Evolutionary conservation across 2,329 filamentous ascomycete species (phyloP).

Genomic region (Aspergillus ruber): DNA sequence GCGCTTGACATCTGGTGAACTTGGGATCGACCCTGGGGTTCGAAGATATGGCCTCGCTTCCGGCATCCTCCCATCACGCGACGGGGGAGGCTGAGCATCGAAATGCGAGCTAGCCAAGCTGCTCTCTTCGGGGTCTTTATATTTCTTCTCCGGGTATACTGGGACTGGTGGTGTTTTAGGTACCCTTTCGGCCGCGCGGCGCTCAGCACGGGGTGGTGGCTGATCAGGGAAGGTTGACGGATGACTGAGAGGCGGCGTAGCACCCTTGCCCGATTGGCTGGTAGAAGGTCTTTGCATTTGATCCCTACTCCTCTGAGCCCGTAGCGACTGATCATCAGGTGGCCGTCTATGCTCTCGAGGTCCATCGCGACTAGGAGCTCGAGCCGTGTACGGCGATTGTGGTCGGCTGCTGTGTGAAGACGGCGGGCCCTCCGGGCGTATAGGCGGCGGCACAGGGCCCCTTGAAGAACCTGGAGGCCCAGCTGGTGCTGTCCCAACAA

Average conservation of each 20-base stretch:
- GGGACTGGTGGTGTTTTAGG: constrained; percentile 9
- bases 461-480: constrained; percentile 17
- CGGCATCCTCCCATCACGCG: constrained; percentile 20
- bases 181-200: constrained; percentile 14
- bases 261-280: constrained; percentile 27
- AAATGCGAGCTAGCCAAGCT: constrained; percentile 15
- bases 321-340: constrained; percentile 31
- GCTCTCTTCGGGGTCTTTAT: constrained; percentile 17
- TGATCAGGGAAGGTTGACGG: constrained; percentile 18
- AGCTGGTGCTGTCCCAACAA: constrained; percentile 50
- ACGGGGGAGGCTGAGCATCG: constrained; percentile 19
- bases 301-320: constrained; percentile 34
- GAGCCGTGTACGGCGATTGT: constrained; percentile 25
- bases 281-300: constrained; percentile 33
- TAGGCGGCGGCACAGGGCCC: constrained; percentile 16
- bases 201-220: constrained; percentile 18
- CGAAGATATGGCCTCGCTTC: constrained; percentile 15
- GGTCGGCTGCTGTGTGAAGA: constrained; percentile 21
- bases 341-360: constrained; percentile 24
- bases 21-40: constrained; percentile 12
- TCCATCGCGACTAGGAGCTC: constrained; percentile 33
- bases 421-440: constrained; percentile 17
- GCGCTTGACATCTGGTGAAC: constrained; percentile 13
- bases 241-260: constrained; percentile 20
- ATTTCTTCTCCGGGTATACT: constrained; percentile 16